These are phyloP conservation scores for Phytophthora idaei DNA, from an alignment of 352 stramenopile genomes.

Conservation along the genomic window DNA sequence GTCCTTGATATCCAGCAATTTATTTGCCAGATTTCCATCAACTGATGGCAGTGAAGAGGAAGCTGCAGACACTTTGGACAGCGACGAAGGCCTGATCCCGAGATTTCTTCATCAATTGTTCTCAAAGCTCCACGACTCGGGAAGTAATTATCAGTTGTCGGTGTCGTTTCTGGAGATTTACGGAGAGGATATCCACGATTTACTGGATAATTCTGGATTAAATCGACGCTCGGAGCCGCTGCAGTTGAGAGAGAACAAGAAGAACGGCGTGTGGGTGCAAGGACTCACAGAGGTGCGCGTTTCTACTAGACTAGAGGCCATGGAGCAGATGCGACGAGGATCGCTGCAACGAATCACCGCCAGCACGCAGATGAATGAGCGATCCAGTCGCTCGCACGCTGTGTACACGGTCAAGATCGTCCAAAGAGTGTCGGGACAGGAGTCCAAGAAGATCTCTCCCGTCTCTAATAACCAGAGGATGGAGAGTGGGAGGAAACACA, in stretches of 20 bases:
- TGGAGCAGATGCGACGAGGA: slow-evolving; percentile 82
- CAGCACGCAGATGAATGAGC: slow-evolving; percentile 90
- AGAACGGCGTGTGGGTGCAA: slow-evolving; percentile 78
- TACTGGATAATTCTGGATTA: slow-evolving; percentile 70
- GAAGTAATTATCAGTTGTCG: slow-evolving; percentile 51
- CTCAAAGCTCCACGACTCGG: slow-evolving; percentile 44
- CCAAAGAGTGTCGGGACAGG: slow-evolving; percentile 40
- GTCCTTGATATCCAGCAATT: slow-evolving; percentile 36
- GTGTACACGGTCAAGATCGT: slow-evolving; percentile 90
- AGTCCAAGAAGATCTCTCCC: slow-evolving; percentile 15
- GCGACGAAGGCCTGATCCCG: slow-evolving; percentile 81
- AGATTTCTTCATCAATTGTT: slow-evolving; percentile 87
- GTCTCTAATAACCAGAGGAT: slow-evolving; percentile 25
- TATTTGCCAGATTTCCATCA: slow-evolving; percentile 36
- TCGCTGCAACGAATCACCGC: slow-evolving; percentile 79
- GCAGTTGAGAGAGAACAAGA: slow-evolving; percentile 72
- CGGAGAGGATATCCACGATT: slow-evolving; percentile 96
- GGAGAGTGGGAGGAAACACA: not conserved
- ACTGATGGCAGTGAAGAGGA: slow-evolving; percentile 27
- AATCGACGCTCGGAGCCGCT: slow-evolving; percentile 51
- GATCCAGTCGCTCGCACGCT: slow-evolving; percentile 86
- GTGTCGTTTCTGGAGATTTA: slow-evolving; percentile 98
- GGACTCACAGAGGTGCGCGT: slow-evolving; percentile 80
- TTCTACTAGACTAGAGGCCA: slow-evolving; percentile 52
- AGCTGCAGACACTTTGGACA: slow-evolving; percentile 35